Conservation (phyloP, 257 asterid species). For the Nicotiana tomentosiformis region DNA sequence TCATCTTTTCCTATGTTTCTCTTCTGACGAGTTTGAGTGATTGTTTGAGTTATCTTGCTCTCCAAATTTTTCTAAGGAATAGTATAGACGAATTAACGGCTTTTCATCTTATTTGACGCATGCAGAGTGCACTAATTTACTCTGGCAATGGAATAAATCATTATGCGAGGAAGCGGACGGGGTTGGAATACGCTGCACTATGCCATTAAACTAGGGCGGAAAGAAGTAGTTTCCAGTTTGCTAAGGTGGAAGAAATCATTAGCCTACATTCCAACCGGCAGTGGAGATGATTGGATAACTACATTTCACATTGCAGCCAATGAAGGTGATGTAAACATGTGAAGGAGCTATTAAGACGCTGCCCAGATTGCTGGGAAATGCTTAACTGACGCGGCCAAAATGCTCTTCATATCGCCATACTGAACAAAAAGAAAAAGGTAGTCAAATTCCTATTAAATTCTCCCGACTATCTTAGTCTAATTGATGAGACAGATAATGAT, state of each 20-base stretch:
- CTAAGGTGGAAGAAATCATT: not conserved
- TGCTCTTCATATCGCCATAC: conserved; percentile 7
- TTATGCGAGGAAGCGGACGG: not conserved
- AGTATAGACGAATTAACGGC: not conserved
- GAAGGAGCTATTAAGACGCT: not conserved
- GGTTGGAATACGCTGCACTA: conserved; percentile 18
- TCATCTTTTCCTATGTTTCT: not conserved
- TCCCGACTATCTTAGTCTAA: not conserved
- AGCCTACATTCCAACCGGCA: not conserved
- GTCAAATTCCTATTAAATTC: not conserved
- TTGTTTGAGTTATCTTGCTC: not conserved
- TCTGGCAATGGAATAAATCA: not conserved
- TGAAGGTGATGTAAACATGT: not conserved
- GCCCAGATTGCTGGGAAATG: conserved; percentile 19
- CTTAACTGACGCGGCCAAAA: not conserved
- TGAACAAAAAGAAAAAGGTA: not conserved
- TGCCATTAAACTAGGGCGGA: not conserved
- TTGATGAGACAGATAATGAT: not conserved
- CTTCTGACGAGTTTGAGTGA: too few species aligned
- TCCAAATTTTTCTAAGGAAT: not conserved
- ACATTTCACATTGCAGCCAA: conserved; percentile 11
- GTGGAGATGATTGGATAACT: not conserved
- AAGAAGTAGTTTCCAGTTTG: not conserved
- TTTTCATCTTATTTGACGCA: not conserved
- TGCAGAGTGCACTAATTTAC: not conserved